phyloP scores from a whole-genome alignment of 768 basidiomycete genomes.

The Boletus patriciae region DNA sequence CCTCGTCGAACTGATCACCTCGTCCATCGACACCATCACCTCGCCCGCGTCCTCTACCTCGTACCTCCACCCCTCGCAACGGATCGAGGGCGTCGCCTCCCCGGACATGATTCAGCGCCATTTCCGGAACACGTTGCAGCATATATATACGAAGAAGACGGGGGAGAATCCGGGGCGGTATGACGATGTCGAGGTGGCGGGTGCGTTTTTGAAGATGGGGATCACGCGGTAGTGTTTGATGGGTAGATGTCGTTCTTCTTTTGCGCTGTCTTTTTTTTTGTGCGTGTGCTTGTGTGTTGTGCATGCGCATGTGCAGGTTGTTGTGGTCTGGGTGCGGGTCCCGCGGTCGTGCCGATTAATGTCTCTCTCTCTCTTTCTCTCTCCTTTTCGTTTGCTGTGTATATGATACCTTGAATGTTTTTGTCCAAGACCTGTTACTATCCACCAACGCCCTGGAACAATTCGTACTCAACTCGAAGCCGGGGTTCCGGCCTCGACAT shows the following conservation, averaged over 20 bases:
- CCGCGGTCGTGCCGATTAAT: no score
- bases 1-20: conserved; percentile 92
- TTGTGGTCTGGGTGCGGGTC: no score
- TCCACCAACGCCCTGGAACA: no score
- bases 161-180: conserved; percentile 48
- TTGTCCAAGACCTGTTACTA: no score
- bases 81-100: conserved; percentile 88
- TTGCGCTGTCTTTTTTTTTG: not conserved
- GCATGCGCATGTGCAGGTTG: no score
- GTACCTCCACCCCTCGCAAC: conserved; percentile 85
- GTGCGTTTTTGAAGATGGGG: conserved; percentile 88
- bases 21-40: conserved; percentile 88
- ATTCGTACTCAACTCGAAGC: no score
- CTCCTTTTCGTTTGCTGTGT: no score
- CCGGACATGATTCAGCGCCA: conserved; percentile 94
- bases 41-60: conserved; percentile 46
- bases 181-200: conserved; percentile 86
- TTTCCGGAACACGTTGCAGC: conserved; percentile 85
- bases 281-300: no score
- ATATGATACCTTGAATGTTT: no score
- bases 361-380: no score
- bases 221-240: conserved; percentile 61
- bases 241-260: no score
- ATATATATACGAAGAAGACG: conserved; percentile 77
- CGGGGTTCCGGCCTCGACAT: no score